Percentiles rank a stretch among this genome's conserved stretches.
Evolutionary conservation across 164 flowering plant genomes (phyloP).

Genomic region (Kalanchoe fedtschenkoi): DNA sequence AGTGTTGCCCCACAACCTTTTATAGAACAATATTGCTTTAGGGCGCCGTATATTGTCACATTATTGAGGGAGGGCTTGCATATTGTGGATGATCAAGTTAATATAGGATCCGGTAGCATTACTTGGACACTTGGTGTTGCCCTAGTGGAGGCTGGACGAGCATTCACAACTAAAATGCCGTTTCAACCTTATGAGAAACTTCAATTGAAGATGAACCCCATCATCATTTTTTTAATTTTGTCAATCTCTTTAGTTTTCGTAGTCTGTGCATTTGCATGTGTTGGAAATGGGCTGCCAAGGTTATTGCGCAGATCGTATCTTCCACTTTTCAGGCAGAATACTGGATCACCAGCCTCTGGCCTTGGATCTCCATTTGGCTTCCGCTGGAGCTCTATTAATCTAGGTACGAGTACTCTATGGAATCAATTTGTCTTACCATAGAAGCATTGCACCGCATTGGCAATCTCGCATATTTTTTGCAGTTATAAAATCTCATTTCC

Average conservation of each 20-base stretch:
- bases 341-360: slow-evolving; percentile 44
- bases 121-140: slow-evolving; percentile 99
- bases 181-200: slow-evolving; percentile 35
- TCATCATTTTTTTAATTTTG: slow-evolving; percentile 36
- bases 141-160: slow-evolving; percentile 66
- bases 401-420: slow-evolving; percentile 34
- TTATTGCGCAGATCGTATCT: slow-evolving; percentile 51
- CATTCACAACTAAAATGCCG: slow-evolving; percentile 31
- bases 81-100: slow-evolving; percentile 55
- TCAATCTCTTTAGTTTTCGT: slow-evolving; percentile 41
- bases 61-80: slow-evolving; percentile 87
- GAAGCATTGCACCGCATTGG: background rate
- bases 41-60: slow-evolving; percentile 82
- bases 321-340: slow-evolving; percentile 64
- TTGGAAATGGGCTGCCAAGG: slow-evolving; percentile 51
- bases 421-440: background rate
- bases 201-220: slow-evolving; percentile 45
- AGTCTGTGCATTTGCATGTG: slow-evolving; percentile 51
- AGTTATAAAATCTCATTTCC: background rate
- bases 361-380: slow-evolving; percentile 68
- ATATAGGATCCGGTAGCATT: slow-evolving; percentile 87
- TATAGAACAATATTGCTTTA: slow-evolving; percentile 93
- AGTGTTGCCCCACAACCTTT: slow-evolving; percentile 94
- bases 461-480: background rate
- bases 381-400: slow-evolving; percentile 82